Evolutionary conservation across 805 yeast species (phyloP).

Genomic region (Metschnikowia drakensbergensis): DNA sequence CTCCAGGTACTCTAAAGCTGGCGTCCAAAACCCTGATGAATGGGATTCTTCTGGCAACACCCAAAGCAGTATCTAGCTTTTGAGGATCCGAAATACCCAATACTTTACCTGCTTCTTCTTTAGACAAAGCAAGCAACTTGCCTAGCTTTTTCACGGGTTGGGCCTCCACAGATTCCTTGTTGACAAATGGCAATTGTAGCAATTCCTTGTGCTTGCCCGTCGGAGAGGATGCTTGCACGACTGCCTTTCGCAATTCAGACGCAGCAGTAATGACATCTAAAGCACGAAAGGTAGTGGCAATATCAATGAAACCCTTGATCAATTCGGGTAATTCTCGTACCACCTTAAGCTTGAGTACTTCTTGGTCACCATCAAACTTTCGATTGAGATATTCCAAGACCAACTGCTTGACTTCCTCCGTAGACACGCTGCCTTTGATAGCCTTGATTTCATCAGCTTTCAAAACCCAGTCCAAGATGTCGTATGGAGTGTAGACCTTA

Average conservation of each 20-base stretch:
- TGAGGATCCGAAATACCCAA: slow-evolving; percentile 50
- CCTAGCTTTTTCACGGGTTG: slow-evolving; percentile 60
- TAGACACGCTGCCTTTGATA: slow-evolving; percentile 37
- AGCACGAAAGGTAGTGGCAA: slow-evolving; percentile 75
- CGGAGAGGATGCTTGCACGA: slow-evolving; percentile 71
- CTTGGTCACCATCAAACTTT: slow-evolving; percentile 24
- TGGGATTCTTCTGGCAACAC: slow-evolving; percentile 65
- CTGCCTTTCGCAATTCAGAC: slow-evolving; percentile 61
- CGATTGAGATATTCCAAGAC: slow-evolving; percentile 60
- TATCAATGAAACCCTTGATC: slow-evolving; percentile 69
- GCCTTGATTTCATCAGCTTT: slow-evolving; percentile 61
- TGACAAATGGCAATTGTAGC: slow-evolving; percentile 77
- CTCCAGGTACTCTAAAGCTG: slow-evolving; percentile 85
- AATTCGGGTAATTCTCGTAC: slow-evolving; percentile 64
- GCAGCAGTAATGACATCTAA: slow-evolving; percentile 59
- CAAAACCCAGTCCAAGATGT: slow-evolving; percentile 57
- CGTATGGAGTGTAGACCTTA: slow-evolving; percentile 53
- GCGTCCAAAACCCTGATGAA: slow-evolving; percentile 62
- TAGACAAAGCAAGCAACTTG: slow-evolving; percentile 58
- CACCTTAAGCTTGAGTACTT: slow-evolving; percentile 47
- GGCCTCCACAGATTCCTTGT: slow-evolving; percentile 40
- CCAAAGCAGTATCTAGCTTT: slow-evolving; percentile 46
- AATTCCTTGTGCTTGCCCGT: slow-evolving; percentile 55
- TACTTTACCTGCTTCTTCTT: slow-evolving; percentile 50
- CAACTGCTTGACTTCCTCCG: slow-evolving; percentile 47